A percentile compares a stretch with the other conserved stretches of the same genome.
phyloP scores from a whole-genome alignment of 345 rosid genomes.

The Mangifera indica region DNA sequence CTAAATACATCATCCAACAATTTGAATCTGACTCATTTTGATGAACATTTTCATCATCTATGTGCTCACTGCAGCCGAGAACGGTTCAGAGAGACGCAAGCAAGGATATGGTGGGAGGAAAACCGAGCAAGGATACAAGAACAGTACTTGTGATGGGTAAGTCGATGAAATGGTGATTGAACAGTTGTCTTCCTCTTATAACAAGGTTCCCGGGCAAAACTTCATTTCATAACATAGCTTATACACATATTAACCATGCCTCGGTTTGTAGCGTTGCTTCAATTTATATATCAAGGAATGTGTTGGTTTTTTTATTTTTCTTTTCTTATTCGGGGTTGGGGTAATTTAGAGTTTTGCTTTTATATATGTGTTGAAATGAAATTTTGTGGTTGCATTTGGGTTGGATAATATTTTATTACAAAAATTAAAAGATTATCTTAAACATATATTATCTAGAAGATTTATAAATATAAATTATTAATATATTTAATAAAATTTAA shows the following conservation, averaged over 20 bases:
- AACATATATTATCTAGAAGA: no score
- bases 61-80: slow-evolving; percentile 68
- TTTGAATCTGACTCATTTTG: neutral
- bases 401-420: no score
- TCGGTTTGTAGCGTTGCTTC: slow-evolving; percentile 6
- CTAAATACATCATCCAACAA: no score
- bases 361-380: neutral
- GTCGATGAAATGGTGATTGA: slow-evolving; percentile 4
- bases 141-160: slow-evolving; percentile 66
- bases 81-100: slow-evolving; percentile 76
- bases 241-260: neutral
- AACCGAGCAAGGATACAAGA: slow-evolving; percentile 90
- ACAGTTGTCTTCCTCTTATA: slow-evolving; percentile 9
- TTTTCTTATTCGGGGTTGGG: neutral
- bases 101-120: slow-evolving; percentile 96
- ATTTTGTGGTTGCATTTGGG: no score
- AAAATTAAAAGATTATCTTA: no score
- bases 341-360: slow-evolving; percentile 21
- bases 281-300: slow-evolving; percentile 6
- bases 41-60: neutral
- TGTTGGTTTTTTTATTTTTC: neutral
- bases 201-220: slow-evolving; percentile 8
- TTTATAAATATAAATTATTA: no score
- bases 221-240: slow-evolving; percentile 17
- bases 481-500: no score